Conservation (phyloP, 306 rosid genomes). For the Styphnolobium japonicum region DNA sequence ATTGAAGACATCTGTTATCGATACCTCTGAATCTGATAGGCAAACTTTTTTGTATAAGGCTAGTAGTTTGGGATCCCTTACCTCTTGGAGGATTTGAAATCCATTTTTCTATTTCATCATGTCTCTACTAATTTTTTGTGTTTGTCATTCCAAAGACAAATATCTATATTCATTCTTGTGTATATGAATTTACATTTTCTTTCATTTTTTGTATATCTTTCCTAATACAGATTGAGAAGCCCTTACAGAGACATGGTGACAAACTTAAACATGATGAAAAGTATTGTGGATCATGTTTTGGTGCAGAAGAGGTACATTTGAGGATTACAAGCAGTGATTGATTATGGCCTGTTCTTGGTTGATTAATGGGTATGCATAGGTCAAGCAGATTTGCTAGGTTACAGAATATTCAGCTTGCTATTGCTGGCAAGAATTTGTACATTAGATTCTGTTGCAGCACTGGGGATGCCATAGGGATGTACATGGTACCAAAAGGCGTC, state of each 20-base stretch:
- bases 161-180: background rate
- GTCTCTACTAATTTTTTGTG: background rate
- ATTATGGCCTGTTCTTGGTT: background rate
- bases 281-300: slow-evolving; percentile 94
- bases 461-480: slow-evolving; percentile 60
- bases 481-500: slow-evolving; percentile 50
- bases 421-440: slow-evolving; percentile 42
- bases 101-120: background rate
- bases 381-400: slow-evolving; percentile 46
- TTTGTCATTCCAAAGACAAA: background rate
- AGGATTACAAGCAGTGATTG: background rate
- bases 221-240: slow-evolving; percentile 74
- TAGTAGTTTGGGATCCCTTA: background rate
- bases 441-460: slow-evolving; percentile 47
- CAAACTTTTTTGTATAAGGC: background rate
- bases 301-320: slow-evolving; percentile 73
- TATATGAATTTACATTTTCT: background rate
- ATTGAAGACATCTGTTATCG: background rate
- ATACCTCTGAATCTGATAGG: slow-evolving; percentile 8
- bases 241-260: slow-evolving; percentile 89
- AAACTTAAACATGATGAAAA: slow-evolving; percentile 82
- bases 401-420: slow-evolving; percentile 27
- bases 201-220: slow-evolving; percentile 19
- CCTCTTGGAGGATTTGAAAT: slow-evolving; percentile 12
- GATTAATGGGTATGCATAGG: background rate